A percentile compares a stretch with the other conserved stretches of the same genome.
Conservation (phyloP, 2,329 filamentous ascomycete genomes). For the Pestalotiopsis fici region DNA sequence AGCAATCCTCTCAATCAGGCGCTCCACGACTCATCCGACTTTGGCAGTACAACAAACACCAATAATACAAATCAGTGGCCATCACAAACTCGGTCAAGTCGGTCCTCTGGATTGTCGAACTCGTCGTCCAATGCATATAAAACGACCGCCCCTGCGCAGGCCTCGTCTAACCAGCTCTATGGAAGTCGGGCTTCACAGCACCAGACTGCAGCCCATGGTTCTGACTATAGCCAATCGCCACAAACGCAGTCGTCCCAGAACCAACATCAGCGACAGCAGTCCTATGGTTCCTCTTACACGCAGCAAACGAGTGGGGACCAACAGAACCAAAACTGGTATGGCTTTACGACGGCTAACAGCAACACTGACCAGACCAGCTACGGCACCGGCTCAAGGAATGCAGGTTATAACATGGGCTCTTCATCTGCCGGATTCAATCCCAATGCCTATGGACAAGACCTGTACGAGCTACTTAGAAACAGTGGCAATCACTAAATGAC, state of each 20-base stretch:
- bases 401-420: slow-evolving; percentile 17
- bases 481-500: slow-evolving; percentile 20
- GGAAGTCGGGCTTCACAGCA: slow-evolving; percentile 24
- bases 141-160: slow-evolving; percentile 14
- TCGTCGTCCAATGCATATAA: slow-evolving; percentile 21
- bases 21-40: slow-evolving; percentile 19
- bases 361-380: slow-evolving; percentile 21
- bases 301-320: slow-evolving; percentile 13
- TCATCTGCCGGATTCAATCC: slow-evolving; percentile 21
- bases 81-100: neutral
- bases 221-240: slow-evolving; percentile 27
- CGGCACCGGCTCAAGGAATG: slow-evolving; percentile 12
- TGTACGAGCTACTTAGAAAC: slow-evolving; percentile 27
- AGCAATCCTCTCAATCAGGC: slow-evolving; percentile 27
- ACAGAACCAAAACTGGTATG: slow-evolving; percentile 34
- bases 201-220: slow-evolving; percentile 20
- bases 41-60: slow-evolving; percentile 14
- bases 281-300: slow-evolving; percentile 20
- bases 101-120: neutral
- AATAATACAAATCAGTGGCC: slow-evolving; percentile 24
- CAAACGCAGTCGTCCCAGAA: slow-evolving; percentile 19
- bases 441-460: slow-evolving; percentile 24
- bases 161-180: slow-evolving; percentile 22
- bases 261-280: slow-evolving; percentile 24
- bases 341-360: slow-evolving; percentile 25